phyloP scores from a whole-genome alignment of 148 eudicot genomes.

The Bassia scoparia region DNA sequence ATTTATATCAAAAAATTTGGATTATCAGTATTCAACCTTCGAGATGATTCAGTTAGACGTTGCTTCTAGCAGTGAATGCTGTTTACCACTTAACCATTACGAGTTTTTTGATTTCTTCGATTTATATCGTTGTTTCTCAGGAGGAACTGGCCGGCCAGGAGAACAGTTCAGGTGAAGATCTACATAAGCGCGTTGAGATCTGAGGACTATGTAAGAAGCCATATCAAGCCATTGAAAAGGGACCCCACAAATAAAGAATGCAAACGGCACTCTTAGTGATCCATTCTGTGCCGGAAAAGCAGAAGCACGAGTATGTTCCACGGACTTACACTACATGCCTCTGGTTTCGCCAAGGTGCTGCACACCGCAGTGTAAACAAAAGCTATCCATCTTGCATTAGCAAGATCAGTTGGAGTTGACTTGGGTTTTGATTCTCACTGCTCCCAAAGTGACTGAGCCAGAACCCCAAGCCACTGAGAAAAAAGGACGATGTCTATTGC shows the following conservation, averaged over 20 bases:
- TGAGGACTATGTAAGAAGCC: conserved; percentile 84
- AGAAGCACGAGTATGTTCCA: conserved; percentile 79
- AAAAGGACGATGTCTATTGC: conserved; percentile 34
- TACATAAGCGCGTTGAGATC: conserved; percentile 86
- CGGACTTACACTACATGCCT: conserved; percentile 72
- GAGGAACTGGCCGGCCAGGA: no score
- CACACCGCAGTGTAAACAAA: conserved; percentile 59
- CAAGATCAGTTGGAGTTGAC: conserved; percentile 48
- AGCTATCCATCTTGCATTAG: conserved; percentile 70
- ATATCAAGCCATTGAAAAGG: conserved; percentile 43
- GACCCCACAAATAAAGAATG: conserved; percentile 50
- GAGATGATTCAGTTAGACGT: no score
- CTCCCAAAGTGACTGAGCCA: conserved; percentile 25
- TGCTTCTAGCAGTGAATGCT: no score
- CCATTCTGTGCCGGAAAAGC: conserved; percentile 89
- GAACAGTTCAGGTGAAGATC: conserved; percentile 61
- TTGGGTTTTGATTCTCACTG: conserved; percentile 33
- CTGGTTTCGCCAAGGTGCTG: conserved; percentile 63
- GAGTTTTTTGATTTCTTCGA: no score
- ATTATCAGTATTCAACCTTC: no score
- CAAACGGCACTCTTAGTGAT: conserved; percentile 64
- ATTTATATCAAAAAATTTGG: no score
- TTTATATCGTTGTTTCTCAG: not conserved
- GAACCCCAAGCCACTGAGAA: conserved; percentile 30
- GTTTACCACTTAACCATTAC: no score